Evolutionary conservation across 257 asterid genomes (phyloP).

Genomic region (Phtheirospermum japonicum): DNA sequence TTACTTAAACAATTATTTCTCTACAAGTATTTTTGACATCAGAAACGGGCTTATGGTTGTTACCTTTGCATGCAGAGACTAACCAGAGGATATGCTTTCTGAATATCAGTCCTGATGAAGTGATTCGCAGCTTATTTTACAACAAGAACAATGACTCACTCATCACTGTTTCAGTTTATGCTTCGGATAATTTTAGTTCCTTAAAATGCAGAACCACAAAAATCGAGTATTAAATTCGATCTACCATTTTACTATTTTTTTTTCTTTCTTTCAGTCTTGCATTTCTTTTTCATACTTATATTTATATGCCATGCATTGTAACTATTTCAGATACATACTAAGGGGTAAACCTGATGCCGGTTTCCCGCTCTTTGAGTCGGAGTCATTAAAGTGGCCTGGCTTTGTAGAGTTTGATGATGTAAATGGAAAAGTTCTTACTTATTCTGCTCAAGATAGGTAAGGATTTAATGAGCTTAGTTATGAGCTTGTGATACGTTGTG

Average conservation of each 20-base stretch:
- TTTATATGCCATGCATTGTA: conserved; percentile 1
- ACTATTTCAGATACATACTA: conserved; percentile 54
- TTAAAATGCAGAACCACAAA: conserved; percentile 82
- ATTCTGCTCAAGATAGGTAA: conserved; percentile 79
- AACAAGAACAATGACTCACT: conserved; percentile 86
- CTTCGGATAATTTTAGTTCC: conserved; percentile 75
- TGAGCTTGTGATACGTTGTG: neutral
- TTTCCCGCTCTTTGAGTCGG: conserved; percentile 72
- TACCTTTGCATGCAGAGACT: conserved; percentile 53
- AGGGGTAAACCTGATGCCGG: conserved; percentile 90
- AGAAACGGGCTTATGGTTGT: conserved; percentile 22
- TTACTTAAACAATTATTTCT: neutral
- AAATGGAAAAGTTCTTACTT: conserved; percentile 82
- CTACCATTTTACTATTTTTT: conserved; percentile 5
- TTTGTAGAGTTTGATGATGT: conserved; percentile 90
- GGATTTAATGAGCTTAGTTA: neutral
- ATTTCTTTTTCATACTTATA: neutral
- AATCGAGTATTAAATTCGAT: conserved; percentile 55
- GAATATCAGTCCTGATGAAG: conserved; percentile 76
- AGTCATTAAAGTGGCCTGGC: conserved; percentile 91
- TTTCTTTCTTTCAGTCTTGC: neutral
- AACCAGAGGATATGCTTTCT: conserved; percentile 78
- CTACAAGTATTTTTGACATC: neutral
- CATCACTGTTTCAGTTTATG: conserved; percentile 83
- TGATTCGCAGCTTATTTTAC: conserved; percentile 85